A percentile compares a stretch with the other conserved stretches of the same genome.
Evolutionary conservation across 805 yeast genomes (phyloP).

Genomic region (Scheffersomyces spartinae): DNA sequence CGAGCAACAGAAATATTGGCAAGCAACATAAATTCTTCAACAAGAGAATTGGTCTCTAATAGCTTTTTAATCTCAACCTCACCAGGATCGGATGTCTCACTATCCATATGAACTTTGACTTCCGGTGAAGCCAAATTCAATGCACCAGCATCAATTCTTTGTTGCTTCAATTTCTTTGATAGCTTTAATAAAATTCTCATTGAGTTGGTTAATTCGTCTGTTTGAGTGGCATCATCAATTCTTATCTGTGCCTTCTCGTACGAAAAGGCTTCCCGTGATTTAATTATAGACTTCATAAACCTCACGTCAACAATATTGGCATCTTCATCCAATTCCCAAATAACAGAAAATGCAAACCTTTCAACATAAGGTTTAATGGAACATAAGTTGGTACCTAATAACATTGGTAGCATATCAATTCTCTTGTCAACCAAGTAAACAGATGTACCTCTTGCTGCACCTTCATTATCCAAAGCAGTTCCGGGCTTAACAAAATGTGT

Average conservation of each 20-base stretch:
- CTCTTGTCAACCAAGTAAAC: constrained; percentile 95
- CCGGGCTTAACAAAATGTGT: constrained; percentile 92
- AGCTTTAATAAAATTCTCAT: constrained; percentile 71
- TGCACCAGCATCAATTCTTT: constrained; percentile 90
- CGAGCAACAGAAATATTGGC: constrained; percentile 95
- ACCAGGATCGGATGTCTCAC: constrained; percentile 93
- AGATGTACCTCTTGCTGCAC: constrained; percentile 95
- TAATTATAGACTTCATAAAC: constrained; percentile 79
- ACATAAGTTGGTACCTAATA: constrained; percentile 91
- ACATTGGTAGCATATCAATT: constrained; percentile 95
- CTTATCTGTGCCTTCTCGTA: constrained; percentile 88
- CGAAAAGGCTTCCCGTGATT: constrained; percentile 88
- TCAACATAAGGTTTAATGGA: constrained; percentile 93
- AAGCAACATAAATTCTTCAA: constrained; percentile 95
- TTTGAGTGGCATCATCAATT: constrained; percentile 66
- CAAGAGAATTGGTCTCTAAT: constrained; percentile 87
- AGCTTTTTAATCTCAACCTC: constrained; percentile 87
- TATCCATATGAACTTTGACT: constrained; percentile 93
- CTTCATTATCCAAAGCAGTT: constrained; percentile 88
- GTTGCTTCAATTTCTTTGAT: constrained; percentile 78
- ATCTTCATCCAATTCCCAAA: constrained; percentile 87
- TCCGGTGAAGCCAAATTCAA: constrained; percentile 95
- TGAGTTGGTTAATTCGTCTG: constrained; percentile 79
- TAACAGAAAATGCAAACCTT: constrained; percentile 86
- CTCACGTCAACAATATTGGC: constrained; percentile 75